Conservation (phyloP, 495 filamentous ascomycete species). For the Parathielavia appendiculata region DNA sequence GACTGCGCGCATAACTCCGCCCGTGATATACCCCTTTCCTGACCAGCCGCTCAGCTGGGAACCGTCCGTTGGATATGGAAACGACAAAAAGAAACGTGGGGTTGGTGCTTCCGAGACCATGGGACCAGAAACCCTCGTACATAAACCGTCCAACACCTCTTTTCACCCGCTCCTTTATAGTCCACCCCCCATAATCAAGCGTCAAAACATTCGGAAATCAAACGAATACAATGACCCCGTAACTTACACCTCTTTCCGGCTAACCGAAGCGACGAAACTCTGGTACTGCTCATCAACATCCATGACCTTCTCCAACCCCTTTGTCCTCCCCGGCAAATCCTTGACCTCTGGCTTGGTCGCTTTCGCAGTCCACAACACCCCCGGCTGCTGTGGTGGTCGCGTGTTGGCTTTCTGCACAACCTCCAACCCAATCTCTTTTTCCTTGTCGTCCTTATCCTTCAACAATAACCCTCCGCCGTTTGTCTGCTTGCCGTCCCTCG, state of each 20-base stretch:
- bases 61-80: not conserved
- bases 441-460: constrained; percentile 10
- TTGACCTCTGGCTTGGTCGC: constrained; percentile 25
- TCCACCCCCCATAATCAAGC: not conserved
- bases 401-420: not conserved
- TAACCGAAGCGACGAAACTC: constrained; percentile 41
- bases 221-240: not conserved
- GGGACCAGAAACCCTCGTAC: not conserved
- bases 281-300: constrained; percentile 48
- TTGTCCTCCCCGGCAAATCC: constrained; percentile 29
- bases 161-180: not conserved
- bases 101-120: not conserved
- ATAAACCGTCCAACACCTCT: not conserved
- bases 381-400: constrained; percentile 13
- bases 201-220: not conserved
- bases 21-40: not conserved
- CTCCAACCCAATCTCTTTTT: constrained; percentile 7
- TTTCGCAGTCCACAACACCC: constrained; percentile 42
- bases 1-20: not conserved
- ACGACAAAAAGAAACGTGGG: not conserved
- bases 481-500: constrained; percentile 17
- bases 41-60: not conserved
- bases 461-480: constrained; percentile 15
- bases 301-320: constrained; percentile 27
- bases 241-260: constrained; percentile 23